Percentiles rank a stretch among this genome's conserved stretches.
These are phyloP conservation scores for Haplosporangium sp. DNA, from an alignment of 371 early-diverging fungal genomes.

Conservation along the genomic window DNA sequence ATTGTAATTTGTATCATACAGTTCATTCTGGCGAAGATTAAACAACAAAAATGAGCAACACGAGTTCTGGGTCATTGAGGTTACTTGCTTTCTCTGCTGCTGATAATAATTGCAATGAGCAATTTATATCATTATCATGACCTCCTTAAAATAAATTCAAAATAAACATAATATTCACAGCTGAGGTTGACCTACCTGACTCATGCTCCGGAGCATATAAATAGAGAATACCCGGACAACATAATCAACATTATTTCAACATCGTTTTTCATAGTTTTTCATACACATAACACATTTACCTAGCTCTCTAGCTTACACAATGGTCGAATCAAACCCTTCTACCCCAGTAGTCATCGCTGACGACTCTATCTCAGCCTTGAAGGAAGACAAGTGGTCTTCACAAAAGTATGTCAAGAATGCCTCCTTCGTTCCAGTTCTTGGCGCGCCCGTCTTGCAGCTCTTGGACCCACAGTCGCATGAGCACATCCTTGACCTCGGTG, in stretches of 20 bases:
- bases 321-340: not conserved
- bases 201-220: constrained; percentile 16
- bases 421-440: constrained; percentile 69
- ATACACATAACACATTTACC: not conserved
- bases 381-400: constrained; percentile 63
- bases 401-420: constrained; percentile 66
- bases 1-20: no score
- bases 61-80: not conserved
- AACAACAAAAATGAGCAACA: not conserved
- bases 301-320: not conserved
- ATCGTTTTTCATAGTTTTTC: not conserved
- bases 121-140: not conserved
- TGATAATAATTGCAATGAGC: not conserved
- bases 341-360: not conserved
- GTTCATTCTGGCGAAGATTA: not conserved
- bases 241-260: not conserved
- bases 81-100: not conserved
- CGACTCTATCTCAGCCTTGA: not conserved
- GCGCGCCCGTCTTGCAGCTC: constrained; percentile 61
- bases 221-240: constrained; percentile 11
- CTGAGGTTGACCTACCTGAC: constrained; percentile 10
- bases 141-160: not conserved
- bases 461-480: constrained; percentile 64
- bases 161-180: not conserved
- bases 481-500: constrained; percentile 76